Evolutionary conservation across 352 stramenopile species (phyloP), one percentile per base, ranked within the genome.

Genomic region (Hyphochytrium catenoides): DNA sequence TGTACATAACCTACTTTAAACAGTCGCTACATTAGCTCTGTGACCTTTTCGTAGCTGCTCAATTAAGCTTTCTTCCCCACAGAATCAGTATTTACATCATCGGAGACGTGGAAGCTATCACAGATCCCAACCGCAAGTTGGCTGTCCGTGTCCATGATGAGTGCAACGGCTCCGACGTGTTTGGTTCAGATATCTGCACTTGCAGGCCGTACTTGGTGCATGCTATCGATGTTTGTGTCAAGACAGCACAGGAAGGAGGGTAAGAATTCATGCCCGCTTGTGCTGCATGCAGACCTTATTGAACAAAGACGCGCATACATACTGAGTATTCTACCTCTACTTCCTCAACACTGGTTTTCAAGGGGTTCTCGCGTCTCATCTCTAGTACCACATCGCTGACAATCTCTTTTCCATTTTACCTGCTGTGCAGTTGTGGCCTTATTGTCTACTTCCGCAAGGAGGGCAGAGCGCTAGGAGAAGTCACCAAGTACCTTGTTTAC

Each of bases 401-500:
- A 35, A 6, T 37, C 6, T 17, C 3, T 3, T 2, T 15, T 31
- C 6, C 32, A 3, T 35, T 37, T 37, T n/a, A n/a, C n/a, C n/a
- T n/a, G n/a, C n/a, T n/a, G 16, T 37, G 24, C 16, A 83, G 69
- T 28, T 77, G 69, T 42, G 88, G 89, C 25, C 64, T 98, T 33
- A 91, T 97, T 39, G 82, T 98, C 34, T 98, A 98, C 53, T 98
- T 91, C 53, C 81, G 91, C 12, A 98, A 98, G 56, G 91, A 98
- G 56, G 91, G 89, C 20, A 64, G 89, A 23, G 84, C 78, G 16
- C 61, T 98, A 7, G 89, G 89, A 27, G 89, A 98, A 65, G 89
- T 97, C 17, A 98, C 89, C 24, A 98, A 98, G 55, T 98, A 98
- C 56, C 57, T 98, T 12, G 91, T 98, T 12, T 98, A 98, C 72